These are phyloP conservation scores for Musa itinerans DNA, from an alignment of 176 grass and related monocot genomes.

Conservation along the genomic window DNA sequence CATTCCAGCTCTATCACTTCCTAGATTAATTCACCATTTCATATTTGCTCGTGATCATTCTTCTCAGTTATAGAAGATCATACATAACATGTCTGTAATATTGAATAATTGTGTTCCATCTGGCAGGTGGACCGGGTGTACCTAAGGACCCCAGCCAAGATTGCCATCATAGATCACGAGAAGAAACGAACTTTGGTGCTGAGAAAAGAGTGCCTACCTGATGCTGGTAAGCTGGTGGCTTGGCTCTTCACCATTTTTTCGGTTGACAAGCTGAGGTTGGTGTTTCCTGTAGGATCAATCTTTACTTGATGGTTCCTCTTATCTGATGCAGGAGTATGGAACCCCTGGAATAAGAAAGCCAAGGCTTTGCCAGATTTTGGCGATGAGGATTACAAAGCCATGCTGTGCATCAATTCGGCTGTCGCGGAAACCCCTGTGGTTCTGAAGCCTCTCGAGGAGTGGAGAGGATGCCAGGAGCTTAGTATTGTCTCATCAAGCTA, in stretches of 20 bases:
- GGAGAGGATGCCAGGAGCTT: not conserved
- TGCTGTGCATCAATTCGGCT: not conserved
- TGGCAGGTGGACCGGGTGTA: not conserved
- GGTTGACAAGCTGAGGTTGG: too few relatives aligned
- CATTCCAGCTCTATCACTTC: too few relatives aligned
- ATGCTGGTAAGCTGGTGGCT: not conserved
- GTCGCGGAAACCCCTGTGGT: not conserved
- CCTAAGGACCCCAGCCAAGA: not conserved
- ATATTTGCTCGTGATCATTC: too few relatives aligned
- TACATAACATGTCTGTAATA: too few relatives aligned
- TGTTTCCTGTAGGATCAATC: too few relatives aligned
- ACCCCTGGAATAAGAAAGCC: not conserved
- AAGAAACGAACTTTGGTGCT: not conserved
- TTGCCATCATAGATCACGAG: constrained; percentile 1
- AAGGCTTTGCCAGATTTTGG: not conserved
- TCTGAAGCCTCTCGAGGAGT: not conserved
- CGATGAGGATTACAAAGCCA: not conserved
- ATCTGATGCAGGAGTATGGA: not conserved
- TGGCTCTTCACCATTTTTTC: too few relatives aligned
- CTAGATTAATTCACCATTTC: too few relatives aligned
- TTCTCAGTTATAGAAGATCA: too few relatives aligned
- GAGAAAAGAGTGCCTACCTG: not conserved
- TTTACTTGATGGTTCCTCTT: too few relatives aligned
- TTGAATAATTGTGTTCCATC: not conserved
- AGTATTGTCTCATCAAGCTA: not conserved